These are phyloP conservation scores for Gentiana straminea DNA, from an alignment of 257 asterid species.

Conservation along the genomic window DNA sequence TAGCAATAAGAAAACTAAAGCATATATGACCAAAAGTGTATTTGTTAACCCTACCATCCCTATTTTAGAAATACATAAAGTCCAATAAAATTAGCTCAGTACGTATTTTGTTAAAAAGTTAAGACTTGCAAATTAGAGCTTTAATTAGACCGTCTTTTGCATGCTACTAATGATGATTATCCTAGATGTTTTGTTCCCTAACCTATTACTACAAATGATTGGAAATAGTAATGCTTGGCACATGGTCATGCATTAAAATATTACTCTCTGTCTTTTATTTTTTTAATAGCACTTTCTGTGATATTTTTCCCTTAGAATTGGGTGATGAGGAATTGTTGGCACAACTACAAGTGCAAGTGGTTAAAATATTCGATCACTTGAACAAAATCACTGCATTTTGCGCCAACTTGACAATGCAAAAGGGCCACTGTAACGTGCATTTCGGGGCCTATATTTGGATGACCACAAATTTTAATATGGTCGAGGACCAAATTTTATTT, in stretches of 20 bases:
- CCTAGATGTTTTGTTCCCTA: constrained; percentile 14
- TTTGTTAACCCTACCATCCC: constrained; percentile 4
- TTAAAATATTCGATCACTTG: too few species aligned
- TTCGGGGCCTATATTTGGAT: too few species aligned
- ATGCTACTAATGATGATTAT: constrained; percentile 19
- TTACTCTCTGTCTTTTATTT: not conserved
- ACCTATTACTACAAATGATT: constrained; percentile 19
- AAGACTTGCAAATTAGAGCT: constrained; percentile 5
- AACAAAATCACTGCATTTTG: too few species aligned
- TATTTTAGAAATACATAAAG: constrained; percentile 6
- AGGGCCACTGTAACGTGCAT: too few species aligned
- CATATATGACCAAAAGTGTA: constrained; percentile 1
- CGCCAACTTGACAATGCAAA: too few species aligned
- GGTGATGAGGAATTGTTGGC: too few species aligned
- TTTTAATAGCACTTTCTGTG: not conserved
- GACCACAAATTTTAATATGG: too few species aligned
- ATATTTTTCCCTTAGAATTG: constrained; percentile 1
- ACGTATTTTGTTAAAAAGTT: constrained; percentile 4
- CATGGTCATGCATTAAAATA: constrained; percentile 32
- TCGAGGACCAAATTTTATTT: too few species aligned
- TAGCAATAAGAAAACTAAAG: too few species aligned
- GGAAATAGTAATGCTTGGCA: constrained; percentile 23
- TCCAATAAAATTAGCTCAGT: not conserved
- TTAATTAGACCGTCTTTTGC: constrained; percentile 8
- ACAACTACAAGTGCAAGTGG: too few species aligned